Evolutionary conservation across 306 rosid species (phyloP).

Genomic region (Delonix regia): DNA sequence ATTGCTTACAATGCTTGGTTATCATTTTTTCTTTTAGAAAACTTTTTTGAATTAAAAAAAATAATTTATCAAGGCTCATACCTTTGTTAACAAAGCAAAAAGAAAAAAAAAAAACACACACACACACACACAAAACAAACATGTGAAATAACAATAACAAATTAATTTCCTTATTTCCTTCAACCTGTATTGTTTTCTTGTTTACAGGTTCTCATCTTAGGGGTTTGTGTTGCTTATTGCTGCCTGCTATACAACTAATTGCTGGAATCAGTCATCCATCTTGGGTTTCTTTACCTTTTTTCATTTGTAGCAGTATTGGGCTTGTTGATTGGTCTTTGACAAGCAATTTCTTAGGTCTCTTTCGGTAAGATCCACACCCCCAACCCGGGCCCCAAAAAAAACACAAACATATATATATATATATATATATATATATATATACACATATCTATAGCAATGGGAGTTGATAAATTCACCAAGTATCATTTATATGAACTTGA

Average conservation of each 20-base stretch:
- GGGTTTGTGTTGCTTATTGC: slow-evolving; percentile 70
- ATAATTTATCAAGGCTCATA: slow-evolving; percentile 22
- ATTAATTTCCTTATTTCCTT: no score
- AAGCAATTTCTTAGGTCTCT: slow-evolving; percentile 80
- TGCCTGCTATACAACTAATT: slow-evolving; percentile 82
- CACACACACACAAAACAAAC: no score
- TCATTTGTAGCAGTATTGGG: slow-evolving; percentile 80
- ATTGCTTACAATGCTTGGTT: not conserved
- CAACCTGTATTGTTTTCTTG: slow-evolving; percentile 26
- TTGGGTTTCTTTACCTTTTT: slow-evolving; percentile 90
- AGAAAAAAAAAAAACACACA: not conserved
- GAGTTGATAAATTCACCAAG: slow-evolving; percentile 22
- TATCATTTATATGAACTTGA: slow-evolving; percentile 48
- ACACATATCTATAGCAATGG: slow-evolving; percentile 6
- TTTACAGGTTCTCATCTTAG: slow-evolving; percentile 75
- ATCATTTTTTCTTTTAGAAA: not conserved
- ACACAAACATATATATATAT: slow-evolving; percentile 4
- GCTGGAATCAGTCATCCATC: slow-evolving; percentile 92
- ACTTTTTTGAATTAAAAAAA: no score
- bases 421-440: no score
- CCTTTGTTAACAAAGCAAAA: not conserved
- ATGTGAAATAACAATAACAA: no score
- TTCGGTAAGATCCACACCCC: slow-evolving; percentile 54
- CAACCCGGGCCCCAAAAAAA: not conserved
- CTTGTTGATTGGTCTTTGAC: slow-evolving; percentile 92